A percentile compares a stretch with the other conserved stretches of the same genome.
These are phyloP conservation scores for Aspergillus phoenicis DNA, from an alignment of 2,329 filamentous ascomycete species.

Conservation along the genomic window DNA sequence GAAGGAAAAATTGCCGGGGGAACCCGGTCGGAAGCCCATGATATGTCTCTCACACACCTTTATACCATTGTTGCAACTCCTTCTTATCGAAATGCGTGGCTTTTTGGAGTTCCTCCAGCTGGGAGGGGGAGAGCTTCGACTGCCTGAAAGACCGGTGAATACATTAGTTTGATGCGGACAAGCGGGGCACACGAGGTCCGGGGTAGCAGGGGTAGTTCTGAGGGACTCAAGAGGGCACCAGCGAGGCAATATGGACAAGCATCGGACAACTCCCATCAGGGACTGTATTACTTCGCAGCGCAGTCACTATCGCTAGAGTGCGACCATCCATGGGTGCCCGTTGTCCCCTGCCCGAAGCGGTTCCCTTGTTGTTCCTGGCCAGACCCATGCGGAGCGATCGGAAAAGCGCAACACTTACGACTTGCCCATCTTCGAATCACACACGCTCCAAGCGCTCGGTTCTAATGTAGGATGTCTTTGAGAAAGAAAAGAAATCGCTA, in stretches of 20 bases:
- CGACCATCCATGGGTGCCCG: background rate
- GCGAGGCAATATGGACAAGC: background rate
- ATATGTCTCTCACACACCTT: constrained; percentile 65
- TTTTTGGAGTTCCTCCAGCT: constrained; percentile 92
- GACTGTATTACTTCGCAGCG: background rate
- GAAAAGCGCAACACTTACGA: constrained; percentile 34
- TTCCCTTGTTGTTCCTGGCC: background rate
- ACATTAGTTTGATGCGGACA: constrained; percentile 5
- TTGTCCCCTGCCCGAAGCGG: background rate
- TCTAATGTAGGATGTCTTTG: background rate
- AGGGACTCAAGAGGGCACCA: background rate
- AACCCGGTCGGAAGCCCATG: too few species aligned
- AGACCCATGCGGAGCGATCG: constrained; percentile 15
- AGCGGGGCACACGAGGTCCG: background rate
- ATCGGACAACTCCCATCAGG: background rate
- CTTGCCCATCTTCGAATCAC: constrained; percentile 38
- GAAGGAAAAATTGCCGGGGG: background rate
- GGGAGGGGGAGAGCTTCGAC: constrained; percentile 95
- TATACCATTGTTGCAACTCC: constrained; percentile 99
- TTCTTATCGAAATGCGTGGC: constrained; percentile 99
- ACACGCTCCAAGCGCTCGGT: constrained; percentile 4
- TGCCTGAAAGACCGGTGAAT: constrained; percentile 61
- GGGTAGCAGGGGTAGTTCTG: background rate
- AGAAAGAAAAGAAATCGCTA: background rate
- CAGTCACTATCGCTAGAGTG: background rate